A percentile compares a stretch with the other conserved stretches of the same genome.
These are phyloP conservation scores for Arabidopsis lyrata DNA, from an alignment of 441 rosid genomes.

Conservation along the genomic window DNA sequence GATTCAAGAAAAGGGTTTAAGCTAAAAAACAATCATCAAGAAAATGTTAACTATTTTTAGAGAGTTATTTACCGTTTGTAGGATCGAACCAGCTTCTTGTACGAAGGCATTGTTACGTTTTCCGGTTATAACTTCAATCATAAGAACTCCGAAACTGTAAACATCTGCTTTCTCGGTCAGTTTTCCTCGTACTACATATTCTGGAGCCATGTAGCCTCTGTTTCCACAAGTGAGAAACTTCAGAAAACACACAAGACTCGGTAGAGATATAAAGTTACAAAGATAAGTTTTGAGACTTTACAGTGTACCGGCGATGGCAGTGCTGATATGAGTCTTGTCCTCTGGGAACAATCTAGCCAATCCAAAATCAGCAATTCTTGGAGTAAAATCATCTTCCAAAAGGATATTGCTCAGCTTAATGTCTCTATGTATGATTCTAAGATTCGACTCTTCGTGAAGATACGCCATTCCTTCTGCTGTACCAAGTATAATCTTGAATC, in stretches of 20 bases:
- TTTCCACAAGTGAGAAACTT: constrained; percentile 22
- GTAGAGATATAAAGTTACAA: background rate
- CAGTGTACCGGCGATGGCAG: constrained; percentile 90
- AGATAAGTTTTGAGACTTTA: constrained; percentile 45
- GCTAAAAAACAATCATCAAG: constrained; percentile 3
- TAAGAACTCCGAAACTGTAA: constrained; percentile 81
- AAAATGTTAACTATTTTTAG: constrained; percentile 1
- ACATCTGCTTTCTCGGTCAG: constrained; percentile 88
- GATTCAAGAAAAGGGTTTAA: constrained; percentile 27
- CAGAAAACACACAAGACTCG: background rate
- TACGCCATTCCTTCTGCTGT: constrained; percentile 83
- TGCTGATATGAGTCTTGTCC: constrained; percentile 75
- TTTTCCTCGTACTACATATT: constrained; percentile 74
- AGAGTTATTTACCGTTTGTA: constrained; percentile 58
- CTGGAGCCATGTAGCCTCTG: constrained; percentile 97
- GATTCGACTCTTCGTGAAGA: constrained; percentile 75
- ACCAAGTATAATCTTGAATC: constrained; percentile 68
- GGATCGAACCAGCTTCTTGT: constrained; percentile 53
- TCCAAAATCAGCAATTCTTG: constrained; percentile 91
- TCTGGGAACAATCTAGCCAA: constrained; percentile 79
- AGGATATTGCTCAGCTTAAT: constrained; percentile 79
- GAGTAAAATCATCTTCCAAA: constrained; percentile 66
- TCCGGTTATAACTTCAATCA: constrained; percentile 69
- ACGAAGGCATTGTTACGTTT: constrained; percentile 58
- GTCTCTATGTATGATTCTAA: constrained; percentile 89